Evolutionary conservation across 2,329 filamentous ascomycete genomes (phyloP).

Genomic region (Cylindrodendrum hubeiense): DNA sequence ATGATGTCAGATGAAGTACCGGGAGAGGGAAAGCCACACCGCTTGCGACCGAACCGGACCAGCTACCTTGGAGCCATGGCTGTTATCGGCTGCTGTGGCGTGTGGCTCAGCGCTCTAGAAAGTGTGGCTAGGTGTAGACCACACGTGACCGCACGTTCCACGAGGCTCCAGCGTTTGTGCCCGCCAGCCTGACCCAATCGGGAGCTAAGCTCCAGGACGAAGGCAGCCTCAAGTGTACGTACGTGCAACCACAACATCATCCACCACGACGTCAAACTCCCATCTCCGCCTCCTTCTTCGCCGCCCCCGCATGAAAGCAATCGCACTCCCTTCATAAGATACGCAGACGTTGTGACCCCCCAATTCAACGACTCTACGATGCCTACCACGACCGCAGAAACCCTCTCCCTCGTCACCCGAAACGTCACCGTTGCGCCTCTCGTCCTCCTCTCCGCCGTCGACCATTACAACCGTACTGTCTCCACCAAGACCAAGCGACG

Average conservation of each 20-base stretch:
- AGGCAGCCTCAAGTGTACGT: slow-evolving; percentile 50
- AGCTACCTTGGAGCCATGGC: not conserved
- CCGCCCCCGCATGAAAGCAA: slow-evolving; percentile 35
- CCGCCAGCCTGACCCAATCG: slow-evolving; percentile 40
- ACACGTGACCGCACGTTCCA: slow-evolving; percentile 23
- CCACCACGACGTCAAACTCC: slow-evolving; percentile 10
- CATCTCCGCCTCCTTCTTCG: slow-evolving; percentile 25
- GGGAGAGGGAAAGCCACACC: slow-evolving; percentile 18
- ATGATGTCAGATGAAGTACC: slow-evolving; percentile 31
- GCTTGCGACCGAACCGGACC: not conserved
- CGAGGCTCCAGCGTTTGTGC: slow-evolving; percentile 21
- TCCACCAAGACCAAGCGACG: slow-evolving; percentile 88
- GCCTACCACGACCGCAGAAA: slow-evolving; percentile 97
- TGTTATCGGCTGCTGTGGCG: not conserved
- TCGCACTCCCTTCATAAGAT: slow-evolving; percentile 31
- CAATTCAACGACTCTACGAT: slow-evolving; percentile 65
- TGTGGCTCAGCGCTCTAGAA: not conserved
- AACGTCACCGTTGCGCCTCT: slow-evolving; percentile 98
- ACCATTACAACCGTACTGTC: slow-evolving; percentile 95
- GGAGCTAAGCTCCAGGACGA: slow-evolving; percentile 47
- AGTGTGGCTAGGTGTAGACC: slow-evolving; percentile 23
- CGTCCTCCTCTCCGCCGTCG: slow-evolving; percentile 96
- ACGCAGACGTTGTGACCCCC: slow-evolving; percentile 30
- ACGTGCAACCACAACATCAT: slow-evolving; percentile 43
- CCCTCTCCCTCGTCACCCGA: slow-evolving; percentile 91